Base-by-base conservation (phyloP, 805 yeast genomes). In the Suhomyces sp. region DNA sequence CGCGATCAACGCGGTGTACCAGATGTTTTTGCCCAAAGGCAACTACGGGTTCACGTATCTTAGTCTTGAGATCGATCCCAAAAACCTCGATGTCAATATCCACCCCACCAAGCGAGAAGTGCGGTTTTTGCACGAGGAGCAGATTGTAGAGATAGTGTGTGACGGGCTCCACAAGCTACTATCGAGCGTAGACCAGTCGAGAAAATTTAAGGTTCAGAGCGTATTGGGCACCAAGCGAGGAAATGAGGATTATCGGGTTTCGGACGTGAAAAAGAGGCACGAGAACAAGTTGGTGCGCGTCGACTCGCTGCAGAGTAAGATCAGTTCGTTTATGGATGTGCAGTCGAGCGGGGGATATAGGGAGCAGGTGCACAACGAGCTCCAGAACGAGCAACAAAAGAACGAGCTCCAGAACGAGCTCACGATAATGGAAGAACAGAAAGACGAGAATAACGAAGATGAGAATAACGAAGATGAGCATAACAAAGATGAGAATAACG, bases 81-180 rank as follows among this genome's bases (percentile, higher is more conserved):
- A 70, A 33, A 85, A 86, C 55, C 77, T 94, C 6, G 99, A 94
- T 66, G 98, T 94, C 13, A 94, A 94, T 65, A 86, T 94, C 12
- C 99, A 94, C 64, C 99, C 99, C 0, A 93, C 98, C 0, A 94
- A 94, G 60, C 79, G 93, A 54, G 97, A 93, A 61, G 97, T 94
- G 2, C 68, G 96, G 44, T 91, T 94, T 64, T 71, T 94, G 35
- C 69, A 84, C 65, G 97, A 94, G 61, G 94, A 87, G 45, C 97
- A 92, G 63, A 90, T 94, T 19, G 80, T 89, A 9, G 90, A 85
- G 40, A 60, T 63, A 35, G 75, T 92, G 2, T 76, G 86, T 31
- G 66, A 68, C 0, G 60, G 67, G 5, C 63, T 91, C 1, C 85
- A 83, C 51, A 71, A 67, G 4, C 64, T 72, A 2, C 72, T 94